These are phyloP conservation scores for Puccinia brachypodii DNA, from an alignment of 1,284 basidiomycete species.

Conservation along the genomic window DNA sequence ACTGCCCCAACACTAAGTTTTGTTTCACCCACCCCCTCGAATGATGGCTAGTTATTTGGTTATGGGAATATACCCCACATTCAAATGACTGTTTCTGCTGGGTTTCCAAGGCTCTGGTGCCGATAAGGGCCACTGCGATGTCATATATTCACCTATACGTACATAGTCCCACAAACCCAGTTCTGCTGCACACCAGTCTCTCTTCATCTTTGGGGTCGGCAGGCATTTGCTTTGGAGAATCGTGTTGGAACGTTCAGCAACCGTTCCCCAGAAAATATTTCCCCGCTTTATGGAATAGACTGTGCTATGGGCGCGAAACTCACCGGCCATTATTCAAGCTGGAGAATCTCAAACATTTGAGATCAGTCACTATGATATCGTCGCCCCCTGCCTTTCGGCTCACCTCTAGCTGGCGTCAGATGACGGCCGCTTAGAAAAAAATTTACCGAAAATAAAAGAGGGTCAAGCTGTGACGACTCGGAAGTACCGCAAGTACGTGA, in stretches of 20 bases:
- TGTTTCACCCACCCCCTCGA: background rate
- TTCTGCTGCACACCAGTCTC: background rate
- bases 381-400: background rate
- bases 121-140: background rate
- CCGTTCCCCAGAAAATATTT: background rate
- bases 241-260: background rate
- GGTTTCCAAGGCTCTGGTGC: background rate
- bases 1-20: background rate
- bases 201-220: background rate
- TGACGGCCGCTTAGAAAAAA: background rate
- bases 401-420: background rate
- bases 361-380: background rate
- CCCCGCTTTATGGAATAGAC: slow-evolving; percentile 21
- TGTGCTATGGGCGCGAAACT: slow-evolving; percentile 10
- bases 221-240: background rate
- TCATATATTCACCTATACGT: background rate
- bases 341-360: background rate
- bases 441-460: background rate
- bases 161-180: slow-evolving; percentile 1
- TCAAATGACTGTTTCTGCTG: background rate
- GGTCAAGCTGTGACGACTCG: slow-evolving; percentile 14
- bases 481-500: slow-evolving; percentile 7
- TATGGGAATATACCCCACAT: slow-evolving; percentile 6
- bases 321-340: slow-evolving; percentile 12
- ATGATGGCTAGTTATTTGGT: background rate